Evolutionary conservation across 495 filamentous ascomycete species (phyloP), one percentile per base, ranked within the genome.

Genomic region (Penicillium herquei): DNA sequence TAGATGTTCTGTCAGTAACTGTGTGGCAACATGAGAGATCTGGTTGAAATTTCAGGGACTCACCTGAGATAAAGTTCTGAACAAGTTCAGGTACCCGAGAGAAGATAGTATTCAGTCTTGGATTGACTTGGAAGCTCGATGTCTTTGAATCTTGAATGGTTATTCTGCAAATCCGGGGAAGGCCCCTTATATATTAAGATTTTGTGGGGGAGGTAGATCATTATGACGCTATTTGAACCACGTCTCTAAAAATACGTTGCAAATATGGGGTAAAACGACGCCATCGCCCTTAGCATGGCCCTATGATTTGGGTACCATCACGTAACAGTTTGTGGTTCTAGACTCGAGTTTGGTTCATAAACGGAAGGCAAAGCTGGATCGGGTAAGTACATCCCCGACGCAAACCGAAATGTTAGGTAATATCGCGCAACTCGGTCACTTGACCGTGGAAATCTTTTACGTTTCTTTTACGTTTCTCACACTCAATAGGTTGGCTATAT

Each of bases 171-270:
- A 17, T 51, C 49, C 44, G 44, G 58, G 49, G 50, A 48, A 48
- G 5, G 10, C 10, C 31, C 21, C 31, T 46, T 39, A 57, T 61
- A 45, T 61, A 57, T 51, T 17, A 7, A 49, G 40, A 50, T 45
- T 61, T 53, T 61, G 53, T 49, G 53, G 58, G 58, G 58, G 54
- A 30, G 30, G 53, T 17, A 41, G 53, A 61, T 61, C 58, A 52
- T 56, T 30, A 61, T 61, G 54, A 61, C 54, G 54, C 58, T 57
- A 61, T 61, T 56, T 35, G 6, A 17, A 46, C 12, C 53, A 26
- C 21, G 1, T 26, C 21, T 26, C 21, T 26, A 26, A 26, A 39
- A 45, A 30, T 18, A 41, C 14, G 11, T 17, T 31, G 33, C 48
- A 50, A 39, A 18, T 37, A 49, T 17, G 32, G 35, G 16, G 48